Percentiles rank a stretch among this genome's conserved stretches.
Evolutionary conservation across 2,329 filamentous ascomycete genomes (phyloP).

Genomic region (Ascochyta fabae): DNA sequence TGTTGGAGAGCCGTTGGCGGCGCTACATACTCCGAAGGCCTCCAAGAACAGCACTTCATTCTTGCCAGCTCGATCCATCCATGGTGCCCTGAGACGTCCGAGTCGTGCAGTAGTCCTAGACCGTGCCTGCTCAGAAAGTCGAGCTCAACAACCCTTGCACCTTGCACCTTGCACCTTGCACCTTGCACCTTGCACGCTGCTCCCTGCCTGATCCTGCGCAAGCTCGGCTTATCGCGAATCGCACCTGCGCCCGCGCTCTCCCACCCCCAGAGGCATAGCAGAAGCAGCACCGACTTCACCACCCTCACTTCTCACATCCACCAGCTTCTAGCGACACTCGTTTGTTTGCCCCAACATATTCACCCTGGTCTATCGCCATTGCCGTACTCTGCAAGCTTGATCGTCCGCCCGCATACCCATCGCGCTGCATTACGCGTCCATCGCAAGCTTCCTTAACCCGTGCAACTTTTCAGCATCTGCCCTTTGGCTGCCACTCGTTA

Average conservation of each 20-base stretch:
- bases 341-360: conserved; percentile 26
- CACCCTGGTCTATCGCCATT: conserved; percentile 28
- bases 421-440: conserved; percentile 38
- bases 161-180: conserved; percentile 14
- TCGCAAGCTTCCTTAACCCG: conserved; percentile 9
- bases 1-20: conserved; percentile 13
- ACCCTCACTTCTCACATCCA: conserved; percentile 21
- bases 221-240: conserved; percentile 10
- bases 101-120: neutral
- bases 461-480: conserved; percentile 15
- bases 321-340: conserved; percentile 32
- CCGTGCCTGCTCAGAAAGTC: conserved; percentile 8
- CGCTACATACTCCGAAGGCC: conserved; percentile 3
- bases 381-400: conserved; percentile 23
- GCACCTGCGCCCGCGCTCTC: conserved; percentile 10
- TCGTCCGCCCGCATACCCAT: conserved; percentile 21
- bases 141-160: conserved; percentile 6
- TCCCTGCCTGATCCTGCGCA: conserved; percentile 16
- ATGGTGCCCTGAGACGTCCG: neutral
- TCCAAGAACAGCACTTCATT: neutral
- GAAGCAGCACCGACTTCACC: conserved; percentile 1
- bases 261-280: conserved; percentile 4
- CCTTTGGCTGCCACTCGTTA: conserved; percentile 21
- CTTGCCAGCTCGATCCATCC: neutral
- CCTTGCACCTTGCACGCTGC: conserved; percentile 1